Evolutionary conservation across 2,329 filamentous ascomycete species (phyloP), one percentile per base, ranked within the genome.

Genomic region (Falciphora oryzae): DNA sequence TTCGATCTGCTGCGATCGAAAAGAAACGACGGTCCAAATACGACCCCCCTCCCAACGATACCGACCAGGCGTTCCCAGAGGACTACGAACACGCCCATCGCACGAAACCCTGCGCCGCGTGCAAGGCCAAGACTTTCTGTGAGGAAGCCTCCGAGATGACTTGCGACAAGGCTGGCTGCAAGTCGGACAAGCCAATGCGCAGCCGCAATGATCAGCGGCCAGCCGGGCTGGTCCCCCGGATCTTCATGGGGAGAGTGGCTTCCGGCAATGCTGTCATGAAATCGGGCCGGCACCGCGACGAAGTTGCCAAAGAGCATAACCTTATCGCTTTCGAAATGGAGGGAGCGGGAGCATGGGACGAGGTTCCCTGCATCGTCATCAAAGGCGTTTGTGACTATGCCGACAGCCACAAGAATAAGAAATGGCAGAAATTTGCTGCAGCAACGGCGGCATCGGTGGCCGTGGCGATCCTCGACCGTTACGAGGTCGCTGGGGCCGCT

Each of bases 311-410:
- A 22, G 58, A 59, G 27, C 29, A 59, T n/a, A n/a, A 11, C 2
- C 28, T 60, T n/a, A 56, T 59, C 60, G 63, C 31, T 11, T 75
- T 74, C 62, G 76, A 77, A 53, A 77, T 77, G 73, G 75, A 78
- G 63, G 71, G 70, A 2, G 73, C 71, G 3, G 74, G 74, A 4
- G 67, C 73, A 11, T 74, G 70, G 71, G 69, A 75, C 25, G 66
- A 69, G n/a, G 57, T 73, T 10, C 70, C 71, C 1, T 71, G 65
- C 31, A 67, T 74, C 4, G 62, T 73, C 38, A 71, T 74, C 63
- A 75, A 71, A 66, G 75, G 75, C 1, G 72, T 76, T 0, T 76
- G 72, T 61, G 74, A 78, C 68, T 79, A 79, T 58, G 72, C 75
- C 0, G 77, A 79, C 65, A 73, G 74, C 27, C 76, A 79, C 65